A percentile compares a stretch with the other conserved stretches of the same genome.
Conservation (phyloP, 2,329 filamentous ascomycete species). For the Pleomassaria siparia region DNA sequence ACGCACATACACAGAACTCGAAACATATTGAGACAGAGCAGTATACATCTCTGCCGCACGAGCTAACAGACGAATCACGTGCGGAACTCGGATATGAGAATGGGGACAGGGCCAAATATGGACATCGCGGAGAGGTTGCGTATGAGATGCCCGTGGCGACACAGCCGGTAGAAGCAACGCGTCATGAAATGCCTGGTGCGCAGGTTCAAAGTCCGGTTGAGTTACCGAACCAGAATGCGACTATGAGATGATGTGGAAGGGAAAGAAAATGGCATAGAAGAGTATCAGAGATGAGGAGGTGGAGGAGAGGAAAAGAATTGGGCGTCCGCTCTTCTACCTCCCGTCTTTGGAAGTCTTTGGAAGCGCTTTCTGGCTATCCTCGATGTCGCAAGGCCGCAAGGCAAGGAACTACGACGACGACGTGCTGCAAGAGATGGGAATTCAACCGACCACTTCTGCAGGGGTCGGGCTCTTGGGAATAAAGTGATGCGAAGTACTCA, state of each 20-base stretch:
- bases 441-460: too few relatives aligned
- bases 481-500: too few relatives aligned
- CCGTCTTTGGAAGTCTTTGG: too few relatives aligned
- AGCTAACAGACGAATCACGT: neutral
- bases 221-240: constrained; percentile 8
- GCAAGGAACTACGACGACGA: too few relatives aligned
- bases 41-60: too few relatives aligned
- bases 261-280: neutral
- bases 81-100: neutral
- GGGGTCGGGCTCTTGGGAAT: too few relatives aligned
- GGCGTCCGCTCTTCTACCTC: too few relatives aligned
- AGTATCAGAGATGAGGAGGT: neutral
- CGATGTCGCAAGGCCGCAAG: too few relatives aligned
- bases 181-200: constrained; percentile 15
- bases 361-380: too few relatives aligned
- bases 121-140: neutral
- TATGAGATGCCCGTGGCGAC: neutral
- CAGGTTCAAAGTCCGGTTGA: constrained; percentile 10
- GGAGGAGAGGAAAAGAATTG: neutral
- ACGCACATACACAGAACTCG: neutral
- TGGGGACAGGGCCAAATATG: neutral
- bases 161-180: neutral
- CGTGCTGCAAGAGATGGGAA: too few relatives aligned
- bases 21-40: too few relatives aligned
- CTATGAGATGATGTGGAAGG: constrained; percentile 2